Percentiles rank a stretch among this genome's conserved stretches.
Evolutionary conservation across 331 rosid genomes (phyloP).

Genomic region (Prunus yedoensis): DNA sequence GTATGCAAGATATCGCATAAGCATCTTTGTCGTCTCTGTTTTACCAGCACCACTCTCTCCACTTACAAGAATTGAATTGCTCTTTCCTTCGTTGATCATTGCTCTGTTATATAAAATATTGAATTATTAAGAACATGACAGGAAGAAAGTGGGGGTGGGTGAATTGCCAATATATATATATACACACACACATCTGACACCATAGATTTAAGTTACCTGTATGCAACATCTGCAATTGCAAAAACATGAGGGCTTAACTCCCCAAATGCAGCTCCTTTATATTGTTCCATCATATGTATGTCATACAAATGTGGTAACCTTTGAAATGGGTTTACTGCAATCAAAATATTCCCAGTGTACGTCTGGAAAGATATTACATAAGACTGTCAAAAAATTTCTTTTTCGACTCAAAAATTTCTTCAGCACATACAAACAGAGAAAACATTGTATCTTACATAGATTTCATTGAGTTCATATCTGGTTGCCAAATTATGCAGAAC

Average conservation of each 20-base stretch:
- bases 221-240: slow-evolving; percentile 97
- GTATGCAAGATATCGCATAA: slow-evolving; percentile 94
- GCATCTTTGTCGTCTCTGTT: slow-evolving; percentile 99
- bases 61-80: slow-evolving; percentile 95
- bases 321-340: slow-evolving; percentile 97
- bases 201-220: slow-evolving; percentile 56
- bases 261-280: slow-evolving; percentile 89
- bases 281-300: slow-evolving; percentile 97
- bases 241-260: slow-evolving; percentile 98
- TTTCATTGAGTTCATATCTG: slow-evolving; percentile 97
- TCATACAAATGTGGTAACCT: slow-evolving; percentile 88
- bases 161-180: background rate
- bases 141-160: background rate
- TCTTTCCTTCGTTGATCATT: slow-evolving; percentile 93
- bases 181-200: background rate
- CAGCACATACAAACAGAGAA: slow-evolving; percentile 11
- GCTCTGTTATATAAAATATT: slow-evolving; percentile 51
- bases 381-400: slow-evolving; percentile 20
- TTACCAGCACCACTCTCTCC: slow-evolving; percentile 99
- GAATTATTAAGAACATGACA: slow-evolving; percentile 24
- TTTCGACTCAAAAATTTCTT: slow-evolving; percentile 19
- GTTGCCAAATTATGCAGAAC: slow-evolving; percentile 87
- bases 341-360: slow-evolving; percentile 90
- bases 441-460: slow-evolving; percentile 59
- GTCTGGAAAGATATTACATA: slow-evolving; percentile 60